phyloP scores from a whole-genome alignment of 2,329 filamentous ascomycete species.

The Curvularia sp. region DNA sequence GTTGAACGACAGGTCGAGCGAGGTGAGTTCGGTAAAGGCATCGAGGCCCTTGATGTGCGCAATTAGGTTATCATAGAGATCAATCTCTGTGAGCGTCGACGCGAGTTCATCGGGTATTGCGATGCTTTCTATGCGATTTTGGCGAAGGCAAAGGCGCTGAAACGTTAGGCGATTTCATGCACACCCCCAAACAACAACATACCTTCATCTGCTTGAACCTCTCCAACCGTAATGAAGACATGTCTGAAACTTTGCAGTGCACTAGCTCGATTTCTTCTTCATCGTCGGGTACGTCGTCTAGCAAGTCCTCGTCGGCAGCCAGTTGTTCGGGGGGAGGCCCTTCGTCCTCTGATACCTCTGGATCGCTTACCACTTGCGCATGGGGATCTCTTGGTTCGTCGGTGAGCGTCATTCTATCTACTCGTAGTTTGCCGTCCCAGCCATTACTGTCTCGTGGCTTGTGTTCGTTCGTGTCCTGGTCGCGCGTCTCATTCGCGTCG shows the following conservation, averaged over 20 bases:
- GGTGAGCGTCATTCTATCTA: slow-evolving; percentile 68
- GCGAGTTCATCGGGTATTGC: slow-evolving; percentile 74
- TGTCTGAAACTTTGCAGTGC: slow-evolving; percentile 83
- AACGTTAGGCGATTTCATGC: slow-evolving; percentile 14
- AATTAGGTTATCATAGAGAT: slow-evolving; percentile 96
- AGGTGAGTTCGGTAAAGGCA: slow-evolving; percentile 74
- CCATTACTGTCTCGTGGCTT: slow-evolving; percentile 59
- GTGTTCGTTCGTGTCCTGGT: slow-evolving; percentile 38
- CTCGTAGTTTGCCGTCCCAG: slow-evolving; percentile 83
- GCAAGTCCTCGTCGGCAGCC: slow-evolving; percentile 58
- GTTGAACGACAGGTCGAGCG: slow-evolving; percentile 94
- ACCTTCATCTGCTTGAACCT: slow-evolving; percentile 78
- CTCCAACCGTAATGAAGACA: slow-evolving; percentile 79
- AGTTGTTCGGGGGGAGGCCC: slow-evolving; percentile 47
- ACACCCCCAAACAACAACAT: slow-evolving; percentile 18
- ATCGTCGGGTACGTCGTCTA: slow-evolving; percentile 65
- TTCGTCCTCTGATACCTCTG: slow-evolving; percentile 79
- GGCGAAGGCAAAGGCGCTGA: slow-evolving; percentile 82
- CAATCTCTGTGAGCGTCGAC: slow-evolving; percentile 77
- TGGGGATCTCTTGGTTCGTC: slow-evolving; percentile 60
- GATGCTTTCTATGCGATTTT: slow-evolving; percentile 86
- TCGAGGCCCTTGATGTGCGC: slow-evolving; percentile 86
- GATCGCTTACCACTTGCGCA: slow-evolving; percentile 72
- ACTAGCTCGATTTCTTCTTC: slow-evolving; percentile 76
- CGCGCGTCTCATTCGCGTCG: slow-evolving; percentile 25